Conservation (phyloP, 2,329 filamentous ascomycete genomes). For the Sporothrix humicola region DNA sequence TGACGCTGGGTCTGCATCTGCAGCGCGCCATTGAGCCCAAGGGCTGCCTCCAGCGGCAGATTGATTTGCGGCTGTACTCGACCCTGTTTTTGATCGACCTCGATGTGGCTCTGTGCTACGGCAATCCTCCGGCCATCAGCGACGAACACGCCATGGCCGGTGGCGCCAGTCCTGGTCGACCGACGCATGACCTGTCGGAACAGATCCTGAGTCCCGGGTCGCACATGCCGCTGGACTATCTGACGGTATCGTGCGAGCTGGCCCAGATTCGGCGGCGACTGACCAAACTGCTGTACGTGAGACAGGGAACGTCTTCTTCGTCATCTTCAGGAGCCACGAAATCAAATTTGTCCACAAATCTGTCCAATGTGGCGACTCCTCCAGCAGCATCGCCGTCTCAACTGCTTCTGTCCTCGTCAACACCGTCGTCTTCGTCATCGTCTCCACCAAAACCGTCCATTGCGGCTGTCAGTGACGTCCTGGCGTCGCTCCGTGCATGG, state of each 20-base stretch:
- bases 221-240: conserved; percentile 42
- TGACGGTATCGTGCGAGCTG: conserved; percentile 39
- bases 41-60: conserved; percentile 40
- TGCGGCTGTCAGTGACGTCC: conserved; percentile 36
- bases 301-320: neutral
- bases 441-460: conserved; percentile 32
- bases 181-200: conserved; percentile 37
- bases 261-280: conserved; percentile 39
- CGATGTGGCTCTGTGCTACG: conserved; percentile 41
- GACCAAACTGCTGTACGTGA: conserved; percentile 37
- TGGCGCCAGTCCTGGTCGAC: neutral
- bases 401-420: neutral
- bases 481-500: conserved; percentile 39
- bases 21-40: conserved; percentile 38
- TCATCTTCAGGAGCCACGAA: too few species aligned
- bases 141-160: conserved; percentile 37
- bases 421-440: neutral
- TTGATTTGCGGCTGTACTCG: conserved; percentile 41
- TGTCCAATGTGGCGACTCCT: neutral
- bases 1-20: conserved; percentile 41
- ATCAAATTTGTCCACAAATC: neutral
- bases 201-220: conserved; percentile 42
- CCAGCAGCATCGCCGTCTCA: neutral
- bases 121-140: conserved; percentile 40
- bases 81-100: conserved; percentile 42